Conservation (phyloP, 169 alveolate species). For the Plasmodium adleri region DNA sequence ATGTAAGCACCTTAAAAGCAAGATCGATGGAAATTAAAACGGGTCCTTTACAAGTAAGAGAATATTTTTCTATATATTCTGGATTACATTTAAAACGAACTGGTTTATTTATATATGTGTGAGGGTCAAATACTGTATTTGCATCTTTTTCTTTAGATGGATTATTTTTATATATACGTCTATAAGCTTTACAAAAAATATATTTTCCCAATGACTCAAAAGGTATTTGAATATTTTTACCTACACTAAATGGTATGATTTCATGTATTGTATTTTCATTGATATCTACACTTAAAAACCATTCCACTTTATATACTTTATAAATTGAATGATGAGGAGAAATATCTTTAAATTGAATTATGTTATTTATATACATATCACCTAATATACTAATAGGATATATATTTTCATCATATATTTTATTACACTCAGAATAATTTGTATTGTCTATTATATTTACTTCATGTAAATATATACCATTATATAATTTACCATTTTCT, state of each 20-base stretch:
- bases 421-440: not conserved
- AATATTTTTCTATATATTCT: constrained; percentile 43
- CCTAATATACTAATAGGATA: constrained; percentile 62
- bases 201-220: constrained; percentile 73
- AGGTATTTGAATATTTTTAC: constrained; percentile 51
- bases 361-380: constrained; percentile 35
- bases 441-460: constrained; percentile 60
- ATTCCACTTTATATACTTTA: constrained; percentile 48
- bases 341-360: constrained; percentile 37
- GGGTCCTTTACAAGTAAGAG: constrained; percentile 51
- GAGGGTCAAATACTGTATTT: constrained; percentile 64
- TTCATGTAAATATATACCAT: constrained; percentile 58
- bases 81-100: constrained; percentile 29
- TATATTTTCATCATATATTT: constrained; percentile 7
- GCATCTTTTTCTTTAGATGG: constrained; percentile 10
- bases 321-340: constrained; percentile 40
- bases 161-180: constrained; percentile 33
- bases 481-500: constrained; percentile 17
- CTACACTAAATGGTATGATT: constrained; percentile 33
- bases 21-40: constrained; percentile 50
- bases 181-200: constrained; percentile 76
- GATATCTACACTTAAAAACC: constrained; percentile 72
- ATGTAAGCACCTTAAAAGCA: constrained; percentile 30
- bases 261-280: constrained; percentile 46
- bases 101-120: constrained; percentile 40